Conservation (phyloP, 345 rosid genomes). For the Punica granatum region DNA sequence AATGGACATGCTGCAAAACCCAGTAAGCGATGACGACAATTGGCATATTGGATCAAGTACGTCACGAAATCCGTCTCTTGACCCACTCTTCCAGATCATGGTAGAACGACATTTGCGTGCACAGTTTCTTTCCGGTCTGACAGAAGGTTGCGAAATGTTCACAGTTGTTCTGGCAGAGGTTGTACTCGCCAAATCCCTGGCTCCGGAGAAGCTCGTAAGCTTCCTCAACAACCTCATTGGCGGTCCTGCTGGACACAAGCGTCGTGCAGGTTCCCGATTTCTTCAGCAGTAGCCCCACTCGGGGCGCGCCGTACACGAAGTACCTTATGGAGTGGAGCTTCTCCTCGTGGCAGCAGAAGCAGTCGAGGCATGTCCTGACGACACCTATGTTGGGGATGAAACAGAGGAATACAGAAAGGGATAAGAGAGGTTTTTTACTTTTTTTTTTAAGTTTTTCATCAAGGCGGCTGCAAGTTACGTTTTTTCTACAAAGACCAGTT, state of each 20-base stretch:
- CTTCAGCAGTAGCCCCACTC: neutral
- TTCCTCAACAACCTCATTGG: neutral
- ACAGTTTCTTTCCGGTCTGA: neutral
- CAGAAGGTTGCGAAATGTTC: neutral
- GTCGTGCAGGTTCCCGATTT: slow-evolving; percentile 5
- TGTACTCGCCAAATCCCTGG: neutral
- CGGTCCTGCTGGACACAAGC: neutral
- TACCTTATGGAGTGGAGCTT: slow-evolving; percentile 1
- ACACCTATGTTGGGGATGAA: no score
- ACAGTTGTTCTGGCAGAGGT: neutral
- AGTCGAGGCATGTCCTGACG: slow-evolving; percentile 3
- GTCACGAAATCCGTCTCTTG: neutral
- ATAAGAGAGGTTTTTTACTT: no score
- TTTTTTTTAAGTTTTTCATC: no score
- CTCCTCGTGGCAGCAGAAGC: neutral
- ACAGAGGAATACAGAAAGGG: no score
- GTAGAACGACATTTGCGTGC: neutral
- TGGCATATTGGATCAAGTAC: no score
- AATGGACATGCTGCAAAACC: no score
- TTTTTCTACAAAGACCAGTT: no score
- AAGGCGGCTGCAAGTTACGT: no score
- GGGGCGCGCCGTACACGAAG: neutral
- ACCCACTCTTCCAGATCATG: no score
- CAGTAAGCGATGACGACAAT: no score
- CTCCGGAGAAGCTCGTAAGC: neutral